These are phyloP conservation scores for Choricystis sp. DNA, from an alignment of 139 green algal genomes.

Conservation along the genomic window DNA sequence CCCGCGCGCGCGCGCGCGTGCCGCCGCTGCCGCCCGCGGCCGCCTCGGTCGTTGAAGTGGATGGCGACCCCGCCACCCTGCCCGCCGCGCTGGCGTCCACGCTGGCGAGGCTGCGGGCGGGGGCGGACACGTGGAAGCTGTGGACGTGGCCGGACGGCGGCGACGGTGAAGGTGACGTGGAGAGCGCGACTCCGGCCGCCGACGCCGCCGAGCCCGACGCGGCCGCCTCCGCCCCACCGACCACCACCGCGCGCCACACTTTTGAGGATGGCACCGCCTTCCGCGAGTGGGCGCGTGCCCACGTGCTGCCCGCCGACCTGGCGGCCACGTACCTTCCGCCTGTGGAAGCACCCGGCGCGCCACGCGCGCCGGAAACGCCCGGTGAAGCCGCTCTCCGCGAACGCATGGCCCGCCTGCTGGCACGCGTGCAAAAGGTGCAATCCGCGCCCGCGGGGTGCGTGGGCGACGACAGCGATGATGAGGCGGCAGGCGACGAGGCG, in stretches of 20 bases:
- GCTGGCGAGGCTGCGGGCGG: too few species aligned
- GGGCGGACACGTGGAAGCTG: not conserved
- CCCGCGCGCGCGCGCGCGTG: too few species aligned
- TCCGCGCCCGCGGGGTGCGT: not conserved
- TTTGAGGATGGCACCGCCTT: not conserved
- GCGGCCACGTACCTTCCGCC: not conserved
- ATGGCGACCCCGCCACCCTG: not conserved
- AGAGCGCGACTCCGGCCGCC: too few species aligned
- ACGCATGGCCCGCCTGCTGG: conserved; percentile 30
- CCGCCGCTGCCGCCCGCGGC: too few species aligned
- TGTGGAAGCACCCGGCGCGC: not conserved
- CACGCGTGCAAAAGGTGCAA: conserved; percentile 7
- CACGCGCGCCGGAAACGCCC: conserved; percentile 9
- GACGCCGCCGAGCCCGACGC: too few species aligned
- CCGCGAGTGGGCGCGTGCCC: not conserved
- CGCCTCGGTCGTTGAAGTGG: not conserved
- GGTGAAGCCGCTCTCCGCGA: conserved; percentile 51
- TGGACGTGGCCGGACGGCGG: not conserved
- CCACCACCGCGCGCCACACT: too few species aligned
- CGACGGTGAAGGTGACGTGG: too few species aligned
- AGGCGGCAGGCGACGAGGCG: conserved; percentile 13
- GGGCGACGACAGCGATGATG: conserved; percentile 9
- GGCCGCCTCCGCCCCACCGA: too few species aligned
- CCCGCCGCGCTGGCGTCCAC: too few species aligned
- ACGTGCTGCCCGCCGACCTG: not conserved